A percentile compares a stretch with the other conserved stretches of the same genome.
Conservation (phyloP, 148 eudicot species). For the Linanthus parryae region DNA sequence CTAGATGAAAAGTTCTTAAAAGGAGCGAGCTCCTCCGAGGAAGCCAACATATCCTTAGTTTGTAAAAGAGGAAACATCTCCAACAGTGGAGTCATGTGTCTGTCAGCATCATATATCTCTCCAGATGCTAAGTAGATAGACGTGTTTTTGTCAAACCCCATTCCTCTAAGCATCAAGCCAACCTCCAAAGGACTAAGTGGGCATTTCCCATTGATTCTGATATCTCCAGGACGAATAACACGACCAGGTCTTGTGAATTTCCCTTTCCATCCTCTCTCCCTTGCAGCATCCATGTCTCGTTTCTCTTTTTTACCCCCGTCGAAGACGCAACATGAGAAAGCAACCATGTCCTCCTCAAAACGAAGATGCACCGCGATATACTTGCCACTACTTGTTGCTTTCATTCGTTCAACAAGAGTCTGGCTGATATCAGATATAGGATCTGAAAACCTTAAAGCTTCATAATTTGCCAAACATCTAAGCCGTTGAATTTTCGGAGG, state of each 20-base stretch:
- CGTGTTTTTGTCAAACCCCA: conserved; percentile 80
- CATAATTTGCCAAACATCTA: conserved; percentile 87
- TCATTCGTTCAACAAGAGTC: conserved; percentile 73
- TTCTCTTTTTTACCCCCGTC: conserved; percentile 75
- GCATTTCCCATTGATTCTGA: conserved; percentile 80
- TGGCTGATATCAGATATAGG: conserved; percentile 60
- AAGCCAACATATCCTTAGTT: conserved; percentile 81
- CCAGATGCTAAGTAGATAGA: conserved; percentile 87
- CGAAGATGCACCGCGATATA: conserved; percentile 95
- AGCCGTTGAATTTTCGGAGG: conserved; percentile 82
- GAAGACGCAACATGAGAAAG: conserved; percentile 86
- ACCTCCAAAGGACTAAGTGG: conserved; percentile 96
- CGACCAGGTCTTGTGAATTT: conserved; percentile 88
- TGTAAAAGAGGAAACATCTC: conserved; percentile 93
- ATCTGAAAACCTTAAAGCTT: conserved; percentile 74
- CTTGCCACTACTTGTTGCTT: conserved; percentile 64
- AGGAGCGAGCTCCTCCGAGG: conserved; percentile 69
- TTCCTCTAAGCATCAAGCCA: conserved; percentile 92
- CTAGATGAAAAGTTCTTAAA: conserved; percentile 87
- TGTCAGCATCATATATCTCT: conserved; percentile 77
- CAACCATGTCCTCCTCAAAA: conserved; percentile 99
- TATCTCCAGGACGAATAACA: conserved; percentile 80
- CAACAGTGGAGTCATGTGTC: conserved; percentile 76
- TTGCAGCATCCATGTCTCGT: conserved; percentile 79
- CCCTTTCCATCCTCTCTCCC: conserved; percentile 97